phyloP scores from a whole-genome alignment of 106 monocot genomes.

The Gastrodia elata region DNA sequence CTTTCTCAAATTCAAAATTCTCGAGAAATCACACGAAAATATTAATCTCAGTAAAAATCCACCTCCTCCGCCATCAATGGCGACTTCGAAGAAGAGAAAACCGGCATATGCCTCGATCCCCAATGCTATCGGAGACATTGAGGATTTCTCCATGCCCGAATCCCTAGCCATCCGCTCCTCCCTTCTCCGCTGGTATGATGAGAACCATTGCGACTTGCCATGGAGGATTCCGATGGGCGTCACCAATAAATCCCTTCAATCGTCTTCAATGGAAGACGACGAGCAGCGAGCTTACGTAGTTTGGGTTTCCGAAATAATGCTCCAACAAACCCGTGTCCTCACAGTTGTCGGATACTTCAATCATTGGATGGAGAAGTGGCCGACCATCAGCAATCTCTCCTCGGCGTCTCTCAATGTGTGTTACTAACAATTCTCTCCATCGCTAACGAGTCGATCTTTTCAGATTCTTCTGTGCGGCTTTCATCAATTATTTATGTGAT shows the following conservation, averaged over 20 bases:
- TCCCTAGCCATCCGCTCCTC: slow-evolving; percentile 23
- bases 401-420: slow-evolving; percentile 62
- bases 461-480: background rate
- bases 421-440: background rate
- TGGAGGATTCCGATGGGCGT: slow-evolving; percentile 30
- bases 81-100: background rate
- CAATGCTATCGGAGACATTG: slow-evolving; percentile 28
- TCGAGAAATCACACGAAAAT: background rate
- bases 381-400: slow-evolving; percentile 55
- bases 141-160: slow-evolving; percentile 49
- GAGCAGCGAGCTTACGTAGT: slow-evolving; percentile 70
- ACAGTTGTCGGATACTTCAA: slow-evolving; percentile 64
- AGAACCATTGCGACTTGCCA: slow-evolving; percentile 49
- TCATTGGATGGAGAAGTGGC: slow-evolving; percentile 88
- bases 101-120: background rate
- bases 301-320: slow-evolving; percentile 97
- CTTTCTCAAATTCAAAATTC: background rate
- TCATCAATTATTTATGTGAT: background rate
- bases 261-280: background rate
- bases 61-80: no score
- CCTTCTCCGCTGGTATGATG: slow-evolving; percentile 86
- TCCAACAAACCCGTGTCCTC: slow-evolving; percentile 84
- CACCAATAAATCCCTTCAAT: background rate
- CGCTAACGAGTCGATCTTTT: background rate
- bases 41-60: no score